These are phyloP conservation scores for Athelia psychrophila DNA, from an alignment of 1,284 basidiomycete genomes.

Conservation along the genomic window DNA sequence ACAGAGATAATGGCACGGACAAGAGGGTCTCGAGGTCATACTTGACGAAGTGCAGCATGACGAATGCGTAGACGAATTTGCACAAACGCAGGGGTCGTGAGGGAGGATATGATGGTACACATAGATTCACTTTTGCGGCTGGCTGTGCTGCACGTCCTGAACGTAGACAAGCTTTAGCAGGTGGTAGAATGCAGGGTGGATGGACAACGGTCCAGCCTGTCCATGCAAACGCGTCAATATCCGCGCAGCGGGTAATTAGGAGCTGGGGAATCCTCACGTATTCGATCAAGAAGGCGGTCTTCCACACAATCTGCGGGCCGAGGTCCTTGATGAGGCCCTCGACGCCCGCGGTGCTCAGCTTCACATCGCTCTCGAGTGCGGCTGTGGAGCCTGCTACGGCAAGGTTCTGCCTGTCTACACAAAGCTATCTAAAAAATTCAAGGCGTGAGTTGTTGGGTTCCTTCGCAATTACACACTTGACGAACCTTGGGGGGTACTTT, in stretches of 20 bases:
- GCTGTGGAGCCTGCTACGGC: slow-evolving; percentile 60
- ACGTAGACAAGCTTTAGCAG: slow-evolving; percentile 72
- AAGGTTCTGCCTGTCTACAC: slow-evolving; percentile 71
- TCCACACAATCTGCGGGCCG: slow-evolving; percentile 86
- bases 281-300: slow-evolving; percentile 85
- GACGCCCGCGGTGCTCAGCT: slow-evolving; percentile 56
- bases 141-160: slow-evolving; percentile 65
- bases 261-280: slow-evolving; percentile 70
- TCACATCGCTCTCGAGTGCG: slow-evolving; percentile 60
- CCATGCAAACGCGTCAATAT: not conserved
- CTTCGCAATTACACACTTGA: slow-evolving; percentile 4
- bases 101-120: too few species aligned
- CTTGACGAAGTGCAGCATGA: slow-evolving; percentile 89
- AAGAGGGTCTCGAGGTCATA: slow-evolving; percentile 94
- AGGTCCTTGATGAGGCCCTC: slow-evolving; percentile 83
- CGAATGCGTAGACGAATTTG: slow-evolving; percentile 78
- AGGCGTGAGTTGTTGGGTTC: too few species aligned
- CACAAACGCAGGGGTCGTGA: too few species aligned
- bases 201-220: slow-evolving; percentile 85
- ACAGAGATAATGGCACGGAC: slow-evolving; percentile 36
- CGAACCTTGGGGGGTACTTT: slow-evolving; percentile 61
- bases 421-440: slow-evolving; percentile 47
- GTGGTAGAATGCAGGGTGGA: slow-evolving; percentile 88
- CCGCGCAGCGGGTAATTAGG: not conserved
- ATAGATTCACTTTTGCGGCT: slow-evolving; percentile 67